Evolutionary conservation across 176 grass and related monocot genomes (phyloP).

Genomic region (Guadua angustifolia): DNA sequence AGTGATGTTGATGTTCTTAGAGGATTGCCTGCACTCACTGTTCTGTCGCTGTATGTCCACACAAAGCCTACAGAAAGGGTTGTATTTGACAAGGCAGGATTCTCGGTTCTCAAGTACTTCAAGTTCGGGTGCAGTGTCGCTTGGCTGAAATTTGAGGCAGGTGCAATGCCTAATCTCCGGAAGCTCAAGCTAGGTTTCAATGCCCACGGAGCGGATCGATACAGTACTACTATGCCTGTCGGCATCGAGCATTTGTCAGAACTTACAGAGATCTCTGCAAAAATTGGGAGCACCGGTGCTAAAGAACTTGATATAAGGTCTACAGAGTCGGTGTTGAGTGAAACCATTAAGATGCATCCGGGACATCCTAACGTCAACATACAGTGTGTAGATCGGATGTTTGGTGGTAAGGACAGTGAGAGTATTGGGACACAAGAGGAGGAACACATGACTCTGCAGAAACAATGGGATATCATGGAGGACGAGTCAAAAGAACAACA

Average conservation of each 20-base stretch:
- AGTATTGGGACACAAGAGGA: neutral
- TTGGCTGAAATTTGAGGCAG: neutral
- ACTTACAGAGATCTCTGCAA: neutral
- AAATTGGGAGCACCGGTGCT: neutral
- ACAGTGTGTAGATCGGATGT: neutral
- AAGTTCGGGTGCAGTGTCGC: neutral
- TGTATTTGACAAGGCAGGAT: neutral
- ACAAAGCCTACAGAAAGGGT: neutral
- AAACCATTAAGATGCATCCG: neutral
- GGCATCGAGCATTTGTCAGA: neutral
- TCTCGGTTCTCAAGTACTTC: constrained; percentile 4
- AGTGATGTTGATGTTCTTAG: neutral
- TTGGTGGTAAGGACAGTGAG: neutral
- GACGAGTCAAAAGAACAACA: too few relatives aligned
- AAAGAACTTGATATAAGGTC: neutral
- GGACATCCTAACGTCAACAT: neutral
- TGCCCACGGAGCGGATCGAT: rapidly evolving
- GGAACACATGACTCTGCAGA: too few relatives aligned
- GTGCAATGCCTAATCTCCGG: neutral
- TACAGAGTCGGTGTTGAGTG: neutral
- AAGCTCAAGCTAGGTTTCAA: neutral
- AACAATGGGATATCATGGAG: too few relatives aligned
- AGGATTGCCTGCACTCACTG: neutral
- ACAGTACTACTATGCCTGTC: neutral
- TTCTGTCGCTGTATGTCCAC: neutral